These are phyloP conservation scores for Luvunga scandens DNA, from an alignment of 345 rosid genomes.

Conservation along the genomic window DNA sequence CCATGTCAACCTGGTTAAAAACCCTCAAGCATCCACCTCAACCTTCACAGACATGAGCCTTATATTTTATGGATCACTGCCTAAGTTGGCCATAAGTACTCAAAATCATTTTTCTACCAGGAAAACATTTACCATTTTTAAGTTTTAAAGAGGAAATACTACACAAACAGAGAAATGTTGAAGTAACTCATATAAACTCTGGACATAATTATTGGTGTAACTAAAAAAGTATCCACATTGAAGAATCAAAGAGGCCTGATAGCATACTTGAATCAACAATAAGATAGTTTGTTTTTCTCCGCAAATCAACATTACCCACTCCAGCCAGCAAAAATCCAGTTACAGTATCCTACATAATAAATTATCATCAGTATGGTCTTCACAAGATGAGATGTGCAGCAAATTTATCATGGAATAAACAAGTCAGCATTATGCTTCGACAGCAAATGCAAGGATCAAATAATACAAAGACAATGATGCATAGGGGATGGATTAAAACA, in stretches of 20 bases:
- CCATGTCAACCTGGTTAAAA: not conserved
- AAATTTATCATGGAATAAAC: not conserved
- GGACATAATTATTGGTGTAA: not conserved
- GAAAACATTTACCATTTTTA: not conserved
- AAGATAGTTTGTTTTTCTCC: slow-evolving; percentile 93
- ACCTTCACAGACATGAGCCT: not conserved
- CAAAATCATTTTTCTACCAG: not conserved
- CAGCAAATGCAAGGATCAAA: not conserved
- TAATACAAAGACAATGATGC: not conserved
- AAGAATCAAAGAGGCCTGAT: slow-evolving; percentile 7
- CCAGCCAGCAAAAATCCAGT: slow-evolving; percentile 97
- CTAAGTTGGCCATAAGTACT: not conserved
- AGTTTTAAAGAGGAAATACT: not conserved
- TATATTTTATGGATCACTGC: not conserved
- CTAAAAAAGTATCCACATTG: not conserved
- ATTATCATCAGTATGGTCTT: slow-evolving; percentile 5
- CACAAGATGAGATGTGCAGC: not conserved
- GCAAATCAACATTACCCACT: slow-evolving; percentile 94
- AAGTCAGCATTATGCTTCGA: not conserved
- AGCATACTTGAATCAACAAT: slow-evolving; percentile 89
- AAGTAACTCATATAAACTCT: not conserved
- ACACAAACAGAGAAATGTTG: not conserved
- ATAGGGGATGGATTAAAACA: not conserved
- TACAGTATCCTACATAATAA: slow-evolving; percentile 62
- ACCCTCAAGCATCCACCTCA: not conserved